Conservation (phyloP, 2,329 filamentous ascomycete species). For the Neonectria coccinea region DNA sequence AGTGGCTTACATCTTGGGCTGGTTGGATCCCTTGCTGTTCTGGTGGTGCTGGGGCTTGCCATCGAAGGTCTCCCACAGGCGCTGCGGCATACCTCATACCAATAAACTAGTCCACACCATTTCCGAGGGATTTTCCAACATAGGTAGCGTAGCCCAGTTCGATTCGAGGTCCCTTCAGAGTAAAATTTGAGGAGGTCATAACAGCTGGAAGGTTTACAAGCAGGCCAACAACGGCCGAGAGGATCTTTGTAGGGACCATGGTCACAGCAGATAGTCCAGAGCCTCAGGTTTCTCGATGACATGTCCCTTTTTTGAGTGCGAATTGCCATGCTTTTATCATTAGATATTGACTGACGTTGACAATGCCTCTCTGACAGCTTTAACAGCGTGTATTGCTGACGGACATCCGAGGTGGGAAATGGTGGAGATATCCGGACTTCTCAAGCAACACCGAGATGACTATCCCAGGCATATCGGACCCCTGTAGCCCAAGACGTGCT, state of each 20-base stretch:
- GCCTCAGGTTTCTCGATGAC: neutral
- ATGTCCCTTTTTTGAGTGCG: neutral
- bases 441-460: constrained; percentile 11
- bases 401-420: constrained; percentile 8
- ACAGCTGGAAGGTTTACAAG: neutral
- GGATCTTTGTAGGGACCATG: constrained; percentile 12
- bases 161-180: constrained; percentile 9
- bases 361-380: too few species aligned
- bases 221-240: constrained; percentile 13
- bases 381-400: neutral
- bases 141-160: constrained; percentile 13
- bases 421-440: constrained; percentile 7
- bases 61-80: constrained; percentile 4
- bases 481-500: neutral
- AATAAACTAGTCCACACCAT: constrained; percentile 5
- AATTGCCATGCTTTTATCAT: constrained; percentile 1
- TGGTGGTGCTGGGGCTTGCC: neutral
- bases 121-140: neutral
- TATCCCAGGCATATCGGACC: neutral
- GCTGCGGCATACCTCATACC: constrained; percentile 17
- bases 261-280: neutral
- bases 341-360: neutral
- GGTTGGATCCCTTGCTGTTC: constrained; percentile 8
- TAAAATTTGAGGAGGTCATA: constrained; percentile 2
- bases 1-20: constrained; percentile 1